Base-by-base conservation (phyloP, 371 early-diverging fungal species). In the Globomyces sp. region DNA sequence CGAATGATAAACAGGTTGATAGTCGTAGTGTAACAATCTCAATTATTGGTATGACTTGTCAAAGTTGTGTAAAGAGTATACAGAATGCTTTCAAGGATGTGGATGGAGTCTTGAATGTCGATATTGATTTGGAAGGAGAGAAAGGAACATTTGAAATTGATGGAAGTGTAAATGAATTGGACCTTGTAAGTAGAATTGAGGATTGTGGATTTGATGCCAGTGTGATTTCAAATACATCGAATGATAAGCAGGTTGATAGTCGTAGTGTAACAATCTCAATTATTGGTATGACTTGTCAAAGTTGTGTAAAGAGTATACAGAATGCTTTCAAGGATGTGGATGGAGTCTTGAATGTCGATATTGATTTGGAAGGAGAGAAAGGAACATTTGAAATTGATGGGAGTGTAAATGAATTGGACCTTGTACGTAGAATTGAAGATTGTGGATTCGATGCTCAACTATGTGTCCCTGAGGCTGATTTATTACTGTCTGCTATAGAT, bases 391-490 rank as follows among this genome's bases (percentile, higher is more conserved):
- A 64, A 0, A 74, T 71, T 48, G 80, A 79, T 44, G 34, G 68
- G 1, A 39, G 40, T 8, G 3, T 63, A 2, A 36, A 68, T 10
- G 43, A 49, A 1, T 48, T 41, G 39, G 65, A 51, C 1, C 41
- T 88, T 46, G 66, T 78, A 4, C 74, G 65, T 5, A 80, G 78
- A 34, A 88, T 89, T 57, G 86, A 87, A 68, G 89, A 87, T 45
- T 85, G 87, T 71, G 92, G 78, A 1, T 81, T 80, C 62, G 81
- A 81, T 36, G 77, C 69, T 4, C 4, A 64, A 45, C 51, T 51
- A 10, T 51, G 4, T 24, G 24, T 24, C 24, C 24, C 24, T 24
- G 24, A 24, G 5, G 51, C 10, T 13, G 51, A 34, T 13, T 34
- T 34, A 5, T 13, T 10, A 13, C 51, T 51, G 34, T 13, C 34